Evolutionary conservation across 2,329 filamentous ascomycete species (phyloP), one percentile per base, ranked within the genome.

Genomic region (Xylariaceae sp.): DNA sequence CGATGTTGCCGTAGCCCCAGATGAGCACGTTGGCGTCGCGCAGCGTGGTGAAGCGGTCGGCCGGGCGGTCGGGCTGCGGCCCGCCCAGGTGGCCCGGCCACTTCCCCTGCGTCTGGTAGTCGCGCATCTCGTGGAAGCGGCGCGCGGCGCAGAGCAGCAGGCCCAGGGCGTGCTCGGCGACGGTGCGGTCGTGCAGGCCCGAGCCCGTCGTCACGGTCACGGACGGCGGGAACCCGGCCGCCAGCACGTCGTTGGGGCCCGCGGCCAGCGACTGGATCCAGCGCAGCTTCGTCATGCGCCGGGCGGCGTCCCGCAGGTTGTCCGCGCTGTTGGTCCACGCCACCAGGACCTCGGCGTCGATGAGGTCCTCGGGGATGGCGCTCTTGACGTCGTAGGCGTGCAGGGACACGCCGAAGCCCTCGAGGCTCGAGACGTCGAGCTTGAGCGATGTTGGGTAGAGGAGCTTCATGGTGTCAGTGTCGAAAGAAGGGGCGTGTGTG

Each of bases 251-350:
- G 67, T 87, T 87, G 61, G 84, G 84, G 0, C 84, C 84, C 1
- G 84, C 84, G 29, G 84, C 84, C 27, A 87, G 81, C 0, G 82
- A 85, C 64, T 87, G 84, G 69, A 87, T 86, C 83, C 84, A 87
- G 59, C 75, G 75, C 11, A 87, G 75, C 33, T 82, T 80, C 50
- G 75, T 79, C 67, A 86, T 73, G 53, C 79, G 77, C 44, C 66
- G 60, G 2, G 78, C 80, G 42, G 83, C 84, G 65, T 86, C 81
- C 18, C 76, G 70, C 54, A 87, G 81, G 73, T 86, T 86, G 11
- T 72, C 72, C 33, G 81, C 61, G 21, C 73, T 75, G 75, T 87
- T 87, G 67, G 74, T 70, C 84, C 84, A 87, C 5, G 84, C 85
- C 2, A 87, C 73, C 54, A 87, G 77, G 62, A 83, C 72, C 20